phyloP scores from a whole-genome alignment of 148 eudicot genomes.

The Arctostaphylos glauca region DNA sequence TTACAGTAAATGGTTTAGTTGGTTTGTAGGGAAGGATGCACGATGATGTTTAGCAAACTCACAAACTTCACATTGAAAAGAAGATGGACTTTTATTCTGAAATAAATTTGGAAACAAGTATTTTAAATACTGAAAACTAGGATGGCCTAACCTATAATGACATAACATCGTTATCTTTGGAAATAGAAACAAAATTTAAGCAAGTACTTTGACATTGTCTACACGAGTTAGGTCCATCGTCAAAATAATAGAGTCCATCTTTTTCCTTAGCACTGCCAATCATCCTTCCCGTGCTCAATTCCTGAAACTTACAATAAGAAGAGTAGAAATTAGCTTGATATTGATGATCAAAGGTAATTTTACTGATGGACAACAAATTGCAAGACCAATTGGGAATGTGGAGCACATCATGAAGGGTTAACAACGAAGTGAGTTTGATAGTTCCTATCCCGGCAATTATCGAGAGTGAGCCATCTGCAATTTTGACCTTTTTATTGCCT shows the following conservation, averaged over 20 bases:
- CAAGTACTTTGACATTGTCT: too few species aligned
- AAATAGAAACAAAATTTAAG: neutral
- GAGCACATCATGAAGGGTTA: neutral
- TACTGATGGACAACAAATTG: neutral
- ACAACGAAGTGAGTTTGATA: neutral
- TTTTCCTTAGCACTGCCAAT: neutral
- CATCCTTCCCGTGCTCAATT: neutral
- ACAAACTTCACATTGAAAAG: neutral
- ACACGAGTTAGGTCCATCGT: neutral
- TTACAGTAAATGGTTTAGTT: neutral
- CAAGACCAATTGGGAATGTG: neutral
- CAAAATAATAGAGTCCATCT: neutral
- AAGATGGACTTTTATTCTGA: neutral
- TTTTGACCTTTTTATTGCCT: neutral
- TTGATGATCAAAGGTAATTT: neutral
- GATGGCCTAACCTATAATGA: neutral
- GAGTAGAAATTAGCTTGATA: neutral
- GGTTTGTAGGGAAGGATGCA: neutral
- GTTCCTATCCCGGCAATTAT: neutral
- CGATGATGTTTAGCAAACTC: neutral
- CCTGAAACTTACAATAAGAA: conserved; percentile 5
- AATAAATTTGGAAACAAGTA: neutral
- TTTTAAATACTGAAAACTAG: neutral
- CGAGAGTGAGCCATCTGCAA: neutral
- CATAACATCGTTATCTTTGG: neutral